Conservation (phyloP, 495 filamentous ascomycete species). For the Aspergillus panamensis region DNA sequence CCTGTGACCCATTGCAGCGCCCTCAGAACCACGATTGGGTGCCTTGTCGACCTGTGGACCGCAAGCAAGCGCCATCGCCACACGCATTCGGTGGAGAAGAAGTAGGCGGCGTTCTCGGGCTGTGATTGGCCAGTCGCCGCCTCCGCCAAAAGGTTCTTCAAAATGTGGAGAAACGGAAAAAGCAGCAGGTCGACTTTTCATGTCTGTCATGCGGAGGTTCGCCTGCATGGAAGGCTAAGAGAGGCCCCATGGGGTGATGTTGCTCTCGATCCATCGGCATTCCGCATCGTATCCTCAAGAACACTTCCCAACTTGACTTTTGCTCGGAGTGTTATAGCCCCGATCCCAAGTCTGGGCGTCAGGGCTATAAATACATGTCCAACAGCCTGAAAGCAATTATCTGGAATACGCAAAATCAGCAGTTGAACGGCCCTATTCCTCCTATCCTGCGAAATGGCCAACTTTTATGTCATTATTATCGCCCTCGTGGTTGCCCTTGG, state of each 20-base stretch:
- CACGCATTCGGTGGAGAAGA: too few relatives aligned
- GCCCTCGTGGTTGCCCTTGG: constrained; percentile 16
- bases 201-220: neutral
- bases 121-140: constrained; percentile 9
- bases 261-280: neutral
- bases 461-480: constrained; percentile 9
- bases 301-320: neutral
- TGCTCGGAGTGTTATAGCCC: constrained; percentile 5
- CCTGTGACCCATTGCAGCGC: too few relatives aligned
- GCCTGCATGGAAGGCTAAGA: neutral
- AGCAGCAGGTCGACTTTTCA: neutral
- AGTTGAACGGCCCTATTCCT: neutral
- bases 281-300: neutral
- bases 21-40: neutral
- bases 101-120: neutral
- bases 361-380: constrained; percentile 4
- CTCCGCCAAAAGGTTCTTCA: neutral
- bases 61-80: too few relatives aligned
- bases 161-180: neutral
- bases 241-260: neutral
- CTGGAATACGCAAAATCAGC: neutral
- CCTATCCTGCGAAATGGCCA: constrained; percentile 2
- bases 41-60: too few relatives aligned
- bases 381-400: neutral
- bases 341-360: neutral